Percentiles rank a stretch among this genome's conserved stretches.
Evolutionary conservation across 1,284 basidiomycete genomes (phyloP).

Genomic region (Caloboletus firmus): DNA sequence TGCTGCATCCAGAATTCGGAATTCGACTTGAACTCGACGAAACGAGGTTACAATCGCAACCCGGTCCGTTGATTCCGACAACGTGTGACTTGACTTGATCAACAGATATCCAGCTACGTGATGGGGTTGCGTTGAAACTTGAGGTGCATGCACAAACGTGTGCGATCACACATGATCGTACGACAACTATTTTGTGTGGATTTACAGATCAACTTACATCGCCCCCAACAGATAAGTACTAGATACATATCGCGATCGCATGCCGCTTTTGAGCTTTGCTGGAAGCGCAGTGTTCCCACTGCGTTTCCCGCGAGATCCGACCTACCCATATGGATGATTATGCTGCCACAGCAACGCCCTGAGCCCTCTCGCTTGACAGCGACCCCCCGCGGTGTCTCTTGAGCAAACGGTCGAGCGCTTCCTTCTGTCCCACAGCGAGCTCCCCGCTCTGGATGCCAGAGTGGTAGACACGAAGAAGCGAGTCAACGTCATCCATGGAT

Average conservation of each 20-base stretch:
- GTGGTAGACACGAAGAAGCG: constrained; percentile 93
- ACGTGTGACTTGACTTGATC: no score
- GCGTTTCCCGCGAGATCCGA: neutral
- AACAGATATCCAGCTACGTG: neutral
- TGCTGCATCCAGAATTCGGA: neutral
- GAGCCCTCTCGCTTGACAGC: constrained; percentile 17
- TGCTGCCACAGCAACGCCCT: constrained; percentile 7
- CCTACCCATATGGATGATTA: neutral
- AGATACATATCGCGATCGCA: constrained; percentile 13
- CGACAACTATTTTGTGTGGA: neutral
- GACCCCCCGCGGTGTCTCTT: constrained; percentile 62
- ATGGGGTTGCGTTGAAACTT: neutral
- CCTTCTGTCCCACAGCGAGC: constrained; percentile 85
- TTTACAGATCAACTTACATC: constrained; percentile 12
- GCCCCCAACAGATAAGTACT: constrained; percentile 2
- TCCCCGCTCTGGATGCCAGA: constrained; percentile 85
- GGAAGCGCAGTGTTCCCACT: neutral
- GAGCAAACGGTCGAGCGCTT: constrained; percentile 80
- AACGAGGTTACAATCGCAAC: neutral
- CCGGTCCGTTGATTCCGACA: neutral
- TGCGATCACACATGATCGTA: neutral
- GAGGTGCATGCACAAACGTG: neutral
- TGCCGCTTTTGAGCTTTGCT: constrained; percentile 21
- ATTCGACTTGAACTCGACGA: neutral
- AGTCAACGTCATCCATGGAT: constrained; percentile 99